Conservation (phyloP, 1,284 basidiomycete genomes). For the Malassezia nana region DNA sequence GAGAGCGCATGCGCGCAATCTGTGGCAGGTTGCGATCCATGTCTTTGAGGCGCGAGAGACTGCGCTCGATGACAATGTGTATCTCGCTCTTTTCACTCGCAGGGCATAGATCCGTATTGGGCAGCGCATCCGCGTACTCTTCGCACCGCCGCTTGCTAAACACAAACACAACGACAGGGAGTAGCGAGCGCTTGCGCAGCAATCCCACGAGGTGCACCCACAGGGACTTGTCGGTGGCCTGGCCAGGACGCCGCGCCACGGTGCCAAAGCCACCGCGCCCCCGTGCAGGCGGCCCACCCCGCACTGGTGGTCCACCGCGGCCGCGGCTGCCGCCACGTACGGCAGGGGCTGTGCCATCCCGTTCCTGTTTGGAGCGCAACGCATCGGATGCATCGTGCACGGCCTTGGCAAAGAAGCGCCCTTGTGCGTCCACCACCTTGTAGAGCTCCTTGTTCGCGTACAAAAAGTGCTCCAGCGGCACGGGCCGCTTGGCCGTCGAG, state of each 20-base stretch:
- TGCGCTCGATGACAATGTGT: conserved; percentile 85
- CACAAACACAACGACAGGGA: conserved; percentile 93
- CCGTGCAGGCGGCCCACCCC: conserved; percentile 15
- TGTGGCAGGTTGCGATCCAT: conserved; percentile 88
- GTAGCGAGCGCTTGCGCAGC: conserved; percentile 70
- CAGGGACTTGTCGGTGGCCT: conserved; percentile 67
- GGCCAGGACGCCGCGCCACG: conserved; percentile 43
- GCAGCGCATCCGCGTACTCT: conserved; percentile 82
- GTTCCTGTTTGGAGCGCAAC: conserved; percentile 85
- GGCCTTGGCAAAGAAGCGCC: conserved; percentile 57
- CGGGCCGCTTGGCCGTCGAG: conserved; percentile 87
- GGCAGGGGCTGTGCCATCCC: conserved; percentile 70
- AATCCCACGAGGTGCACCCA: conserved; percentile 85
- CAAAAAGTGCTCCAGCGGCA: conserved; percentile 91
- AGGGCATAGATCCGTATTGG: conserved; percentile 76
- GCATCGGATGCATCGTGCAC: conserved; percentile 75
- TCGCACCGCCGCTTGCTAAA: conserved; percentile 95
- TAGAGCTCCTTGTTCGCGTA: conserved; percentile 83
- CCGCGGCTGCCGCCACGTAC: conserved; percentile 52
- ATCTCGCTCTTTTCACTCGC: conserved; percentile 88
- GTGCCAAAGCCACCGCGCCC: conserved; percentile 31
- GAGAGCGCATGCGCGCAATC: conserved; percentile 78
- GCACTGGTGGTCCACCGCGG: conserved; percentile 36
- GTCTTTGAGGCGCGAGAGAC: conserved; percentile 82
- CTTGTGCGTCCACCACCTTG: conserved; percentile 79